These are phyloP conservation scores for Prunus mume DNA, from an alignment of 306 rosid genomes.

Conservation along the genomic window DNA sequence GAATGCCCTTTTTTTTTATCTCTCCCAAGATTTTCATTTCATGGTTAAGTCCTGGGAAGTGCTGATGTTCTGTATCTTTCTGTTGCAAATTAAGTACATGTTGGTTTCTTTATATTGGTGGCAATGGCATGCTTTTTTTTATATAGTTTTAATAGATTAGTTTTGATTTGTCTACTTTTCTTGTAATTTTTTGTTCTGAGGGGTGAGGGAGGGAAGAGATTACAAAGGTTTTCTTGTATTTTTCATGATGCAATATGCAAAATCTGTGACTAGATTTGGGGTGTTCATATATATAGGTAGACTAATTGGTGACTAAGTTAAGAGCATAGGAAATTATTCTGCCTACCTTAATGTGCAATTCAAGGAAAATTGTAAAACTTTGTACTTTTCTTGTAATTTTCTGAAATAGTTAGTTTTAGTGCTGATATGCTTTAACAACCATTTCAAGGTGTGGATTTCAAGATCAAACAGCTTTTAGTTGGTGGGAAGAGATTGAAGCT, in stretches of 20 bases:
- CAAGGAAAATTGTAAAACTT: background rate
- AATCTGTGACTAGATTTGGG: background rate
- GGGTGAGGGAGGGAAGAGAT: too few species aligned
- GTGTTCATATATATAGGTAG: background rate
- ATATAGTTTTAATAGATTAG: too few species aligned
- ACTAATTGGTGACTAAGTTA: background rate
- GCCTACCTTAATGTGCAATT: background rate
- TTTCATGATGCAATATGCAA: too few species aligned
- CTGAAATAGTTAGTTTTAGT: background rate
- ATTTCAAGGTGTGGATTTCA: constrained; percentile 88
- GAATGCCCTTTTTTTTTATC: background rate
- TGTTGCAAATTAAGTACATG: background rate
- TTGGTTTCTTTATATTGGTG: too few species aligned
- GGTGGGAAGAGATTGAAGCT: constrained; percentile 87
- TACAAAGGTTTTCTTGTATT: too few species aligned
- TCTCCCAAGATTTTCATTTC: background rate
- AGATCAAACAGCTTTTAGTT: constrained; percentile 73
- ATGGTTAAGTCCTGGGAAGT: background rate
- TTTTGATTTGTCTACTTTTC: too few species aligned
- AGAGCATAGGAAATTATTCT: background rate
- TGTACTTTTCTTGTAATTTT: background rate
- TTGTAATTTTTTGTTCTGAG: too few species aligned
- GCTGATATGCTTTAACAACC: constrained; percentile 25
- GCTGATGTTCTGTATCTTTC: background rate
- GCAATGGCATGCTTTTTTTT: too few species aligned